These are phyloP conservation scores for Aspergillus transmontanensis DNA, from an alignment of 2,329 filamentous ascomycete genomes.

Conservation along the genomic window DNA sequence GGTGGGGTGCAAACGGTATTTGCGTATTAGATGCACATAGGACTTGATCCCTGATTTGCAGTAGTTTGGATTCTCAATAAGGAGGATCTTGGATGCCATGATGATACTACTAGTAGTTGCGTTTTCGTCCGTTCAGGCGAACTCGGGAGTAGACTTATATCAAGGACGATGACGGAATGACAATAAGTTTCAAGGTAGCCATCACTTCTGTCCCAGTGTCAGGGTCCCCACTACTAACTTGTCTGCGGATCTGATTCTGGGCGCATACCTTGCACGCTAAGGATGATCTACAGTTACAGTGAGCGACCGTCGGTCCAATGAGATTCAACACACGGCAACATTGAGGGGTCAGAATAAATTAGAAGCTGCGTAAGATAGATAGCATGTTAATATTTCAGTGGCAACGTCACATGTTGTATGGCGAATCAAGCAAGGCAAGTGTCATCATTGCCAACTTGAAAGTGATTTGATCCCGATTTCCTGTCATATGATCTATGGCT, in stretches of 20 bases:
- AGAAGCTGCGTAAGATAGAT: not conserved
- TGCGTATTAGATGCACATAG: constrained; percentile 63
- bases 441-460: too few relatives aligned
- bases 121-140: not conserved
- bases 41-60: constrained; percentile 62
- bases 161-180: not conserved
- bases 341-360: not conserved
- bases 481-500: not conserved
- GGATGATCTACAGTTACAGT: constrained; percentile 3
- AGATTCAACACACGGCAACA: not conserved
- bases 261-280: not conserved
- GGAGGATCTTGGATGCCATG: constrained; percentile 50
- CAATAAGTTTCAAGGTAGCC: not conserved
- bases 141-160: not conserved
- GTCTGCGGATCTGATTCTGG: not conserved
- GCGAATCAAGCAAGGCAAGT: not conserved
- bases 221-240: not conserved
- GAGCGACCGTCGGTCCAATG: not conserved
- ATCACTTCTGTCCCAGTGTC: not conserved
- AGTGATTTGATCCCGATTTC: not conserved
- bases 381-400: not conserved
- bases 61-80: constrained; percentile 63
- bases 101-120: constrained; percentile 9
- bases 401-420: not conserved
- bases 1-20: constrained; percentile 66